These are phyloP conservation scores for Amanita muscaria DNA, from an alignment of 768 basidiomycete genomes.

Conservation along the genomic window DNA sequence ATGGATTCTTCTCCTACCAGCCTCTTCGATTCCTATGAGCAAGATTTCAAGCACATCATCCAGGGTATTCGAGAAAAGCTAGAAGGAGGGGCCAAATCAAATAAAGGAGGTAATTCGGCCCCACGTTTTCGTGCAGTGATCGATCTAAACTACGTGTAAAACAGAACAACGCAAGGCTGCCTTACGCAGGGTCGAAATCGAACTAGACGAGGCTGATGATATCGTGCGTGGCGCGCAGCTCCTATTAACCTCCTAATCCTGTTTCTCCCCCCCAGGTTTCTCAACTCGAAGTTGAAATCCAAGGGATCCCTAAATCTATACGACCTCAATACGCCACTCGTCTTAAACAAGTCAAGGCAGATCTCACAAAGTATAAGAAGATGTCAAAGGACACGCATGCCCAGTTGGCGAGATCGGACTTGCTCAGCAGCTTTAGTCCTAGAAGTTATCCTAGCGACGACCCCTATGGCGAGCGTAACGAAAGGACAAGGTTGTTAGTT, in stretches of 20 bases:
- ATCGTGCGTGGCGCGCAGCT: slow-evolving; percentile 48
- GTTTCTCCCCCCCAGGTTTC: slow-evolving; percentile 49
- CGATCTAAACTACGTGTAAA: not conserved
- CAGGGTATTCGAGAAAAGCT: slow-evolving; percentile 65
- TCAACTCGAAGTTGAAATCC: slow-evolving; percentile 91
- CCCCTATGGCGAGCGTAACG: slow-evolving; percentile 56
- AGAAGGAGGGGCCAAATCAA: slow-evolving; percentile 55
- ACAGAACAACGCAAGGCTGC: slow-evolving; percentile 77
- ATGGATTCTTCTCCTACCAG: slow-evolving; percentile 69
- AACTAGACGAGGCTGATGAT: slow-evolving; percentile 92
- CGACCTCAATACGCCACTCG: slow-evolving; percentile 58
- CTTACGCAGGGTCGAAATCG: slow-evolving; percentile 74
- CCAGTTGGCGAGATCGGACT: slow-evolving; percentile 57
- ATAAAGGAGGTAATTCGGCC: slow-evolving; percentile 48
- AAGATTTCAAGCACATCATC: slow-evolving; percentile 72
- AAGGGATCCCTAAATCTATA: slow-evolving; percentile 83
- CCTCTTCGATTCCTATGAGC: slow-evolving; percentile 75
- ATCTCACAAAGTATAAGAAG: slow-evolving; percentile 70
- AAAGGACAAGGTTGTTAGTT: slow-evolving; percentile 61
- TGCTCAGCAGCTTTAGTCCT: slow-evolving; percentile 24
- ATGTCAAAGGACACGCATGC: slow-evolving; percentile 64
- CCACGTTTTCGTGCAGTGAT: not conserved
- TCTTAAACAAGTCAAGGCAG: slow-evolving; percentile 60
- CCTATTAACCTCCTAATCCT: not conserved
- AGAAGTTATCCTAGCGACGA: slow-evolving; percentile 43